Base-by-base conservation (phyloP, 345 rosid species). In the Aethionema arabicum region DNA sequence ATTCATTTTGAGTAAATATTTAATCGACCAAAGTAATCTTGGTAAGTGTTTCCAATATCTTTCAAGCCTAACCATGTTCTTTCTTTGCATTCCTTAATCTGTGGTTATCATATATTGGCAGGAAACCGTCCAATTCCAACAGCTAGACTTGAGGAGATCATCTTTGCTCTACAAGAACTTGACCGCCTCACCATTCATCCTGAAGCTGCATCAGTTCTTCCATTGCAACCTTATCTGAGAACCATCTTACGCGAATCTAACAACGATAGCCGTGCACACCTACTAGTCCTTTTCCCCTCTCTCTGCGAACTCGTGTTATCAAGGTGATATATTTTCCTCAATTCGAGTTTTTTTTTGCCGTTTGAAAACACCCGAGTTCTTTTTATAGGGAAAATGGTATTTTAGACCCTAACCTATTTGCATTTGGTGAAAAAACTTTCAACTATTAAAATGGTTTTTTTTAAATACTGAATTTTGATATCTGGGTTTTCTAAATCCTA, bases 231-330 rank as follows among this genome's bases (percentile, higher is more conserved):
- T 39, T 57, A 52, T 66, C 68, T 87, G 63, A 83, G 76, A 83
- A 62, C 70, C 62, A 74, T 82, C 77, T 68, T 84, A 32, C 59
- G 52, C 2, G 67, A 65, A 30, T 72, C 77, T 38, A 72, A 77
- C 47, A 72, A 71, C 14, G 63, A 61, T 50, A 73, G 59, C 47
- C 80, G 72, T 61, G 78, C 80, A 0, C 97, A 93, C 79, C 85
- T 93, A 51, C 85, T 93, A 41, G 88, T 85, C 59, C 82, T 93
- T 48, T 93, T 90, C 48, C 90, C 95, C 9, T 72, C 96, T 13
- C 74, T 93, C n/a, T 93, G 88, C 15, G 99, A 93, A 76, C 87
- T 93, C 12, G 79, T 93, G n/a, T 66, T 74, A 65, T 81, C 97
- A 47, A 84, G 96, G 98, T 92, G 69, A 79, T 51, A 50, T 45